Base-by-base conservation (phyloP, 495 filamentous ascomycete genomes). In the Immersiella caudata region DNA sequence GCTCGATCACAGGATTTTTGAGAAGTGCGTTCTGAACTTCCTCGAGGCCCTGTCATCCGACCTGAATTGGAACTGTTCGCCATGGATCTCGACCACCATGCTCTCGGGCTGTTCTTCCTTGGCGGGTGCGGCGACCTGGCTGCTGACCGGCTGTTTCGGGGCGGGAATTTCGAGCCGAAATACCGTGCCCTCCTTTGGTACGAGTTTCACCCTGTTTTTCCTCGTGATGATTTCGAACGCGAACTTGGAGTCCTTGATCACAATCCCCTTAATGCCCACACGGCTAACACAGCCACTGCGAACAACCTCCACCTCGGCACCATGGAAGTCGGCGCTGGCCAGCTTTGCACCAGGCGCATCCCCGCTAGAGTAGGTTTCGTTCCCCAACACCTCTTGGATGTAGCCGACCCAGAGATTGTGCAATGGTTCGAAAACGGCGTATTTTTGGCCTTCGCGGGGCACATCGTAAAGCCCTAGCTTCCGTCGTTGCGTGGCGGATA, bases 111-210 rank as follows among this genome's bases (percentile, higher is more conserved):
- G 51, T 40, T 67, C 66, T 14, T 79, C 76, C 63, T 62, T 26
- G 36, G 21, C 51, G 14, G 29, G 55, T 9, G 49, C 64, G 56
- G 11, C 20, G 26, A 29, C 56, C 55, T 62, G 54, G 56, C 29
- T 18, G 12, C 40, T 69, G 25, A 25, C 64, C 60, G 11, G 60
- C 59, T 25, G 27, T 71, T 67, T 3, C 1, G 79, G 82, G 2
- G 85, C 69, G 6, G 90, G 87, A 16, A 98, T 82, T 61, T 83
- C 83, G 71, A 98, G 87, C 20, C 90, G 86, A 75, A 99, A 97
- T 12, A 96, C 79, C 0, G 93, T 92, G 50, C 93, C 88, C 73
- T 94, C 93, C 75, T 99, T 99, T 2, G 95, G 94, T 65, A 97
- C 82, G 21, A 85, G 84, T 89, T 83, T 83, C 49, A 91, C 80